Evolutionary conservation across 2,329 filamentous ascomycete species (phyloP), one percentile per base, ranked within the genome.

Genomic region (Monosporascus ibericus): DNA sequence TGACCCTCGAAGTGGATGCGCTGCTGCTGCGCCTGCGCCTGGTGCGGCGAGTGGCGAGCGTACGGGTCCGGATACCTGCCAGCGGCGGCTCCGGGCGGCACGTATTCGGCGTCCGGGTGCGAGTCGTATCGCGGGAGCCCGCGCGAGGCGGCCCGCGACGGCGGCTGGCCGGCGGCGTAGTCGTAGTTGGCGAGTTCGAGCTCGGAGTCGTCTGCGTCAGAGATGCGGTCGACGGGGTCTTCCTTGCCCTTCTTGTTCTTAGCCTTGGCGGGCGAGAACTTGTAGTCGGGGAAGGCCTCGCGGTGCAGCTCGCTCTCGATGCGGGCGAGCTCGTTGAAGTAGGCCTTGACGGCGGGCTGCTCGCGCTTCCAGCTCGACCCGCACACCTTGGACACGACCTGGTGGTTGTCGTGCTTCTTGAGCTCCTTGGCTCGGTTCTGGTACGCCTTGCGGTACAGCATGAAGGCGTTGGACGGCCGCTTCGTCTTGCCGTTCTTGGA

Each of bases 401-500:
- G 92, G 68, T 99, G 92, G 71, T 97, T 96, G 69, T 94, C 92
- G 63, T 94, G 85, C 15, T 82, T 75, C 61, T 88, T 89, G 77
- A 85, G 89, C 49, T 82, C 77, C 70, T 96, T 96, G 54, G 89
- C 90, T 34, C 91, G 80, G 56, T 94, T 88, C 55, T 95, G 89
- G 66, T 90, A 96, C 6, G 90, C 90, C 59, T 94, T 96, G 42
- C 94, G 87, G 69, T 99, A 99, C 48, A 99, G 77, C 87, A 99
- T 96, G 74, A 97, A 99, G 1, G 90, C 92, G 69, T 99, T 99
- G 87, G 96, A 95, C 3, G 94, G 92, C 30, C 94, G 81, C 63
- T 92, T 90, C 60, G 97, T 81, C 67, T 92, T 91, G 25, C 88
- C 76, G 37, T 84, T 75, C 62, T 85, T 90, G 52, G 84, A 80